Percentiles rank a stretch among this genome's conserved stretches.
Evolutionary conservation across 2,329 filamentous ascomycete genomes (phyloP).

Genomic region (Sclerotinia spermophila): DNA sequence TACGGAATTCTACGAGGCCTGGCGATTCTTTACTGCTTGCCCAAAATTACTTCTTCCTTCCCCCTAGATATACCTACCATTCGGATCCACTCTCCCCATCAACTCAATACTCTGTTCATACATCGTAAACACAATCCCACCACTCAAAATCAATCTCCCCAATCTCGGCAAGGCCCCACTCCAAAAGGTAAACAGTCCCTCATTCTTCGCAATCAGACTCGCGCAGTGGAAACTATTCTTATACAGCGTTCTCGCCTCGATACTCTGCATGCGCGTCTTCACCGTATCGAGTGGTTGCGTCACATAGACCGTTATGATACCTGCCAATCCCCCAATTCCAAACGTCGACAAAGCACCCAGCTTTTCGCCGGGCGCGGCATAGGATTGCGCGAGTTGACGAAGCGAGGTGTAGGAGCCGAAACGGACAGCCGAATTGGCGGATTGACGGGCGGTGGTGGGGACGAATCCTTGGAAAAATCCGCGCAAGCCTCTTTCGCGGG

Average conservation of each 20-base stretch:
- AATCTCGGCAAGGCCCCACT: slow-evolving; percentile 85
- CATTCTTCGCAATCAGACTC: slow-evolving; percentile 77
- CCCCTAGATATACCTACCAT: slow-evolving; percentile 71
- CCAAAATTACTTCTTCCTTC: neutral
- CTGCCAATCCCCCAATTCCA: slow-evolving; percentile 82
- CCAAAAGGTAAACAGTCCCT: slow-evolving; percentile 90
- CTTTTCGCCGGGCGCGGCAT: slow-evolving; percentile 92
- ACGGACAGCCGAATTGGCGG: slow-evolving; percentile 87
- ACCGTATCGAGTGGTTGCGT: slow-evolving; percentile 81
- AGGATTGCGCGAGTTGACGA: slow-evolving; percentile 86
- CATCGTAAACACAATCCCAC: slow-evolving; percentile 97
- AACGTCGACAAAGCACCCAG: slow-evolving; percentile 85
- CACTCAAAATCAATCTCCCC: slow-evolving; percentile 81
- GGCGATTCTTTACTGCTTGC: neutral
- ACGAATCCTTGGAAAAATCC: slow-evolving; percentile 98
- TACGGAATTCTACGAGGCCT: slow-evolving; percentile 2
- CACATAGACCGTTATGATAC: slow-evolving; percentile 82
- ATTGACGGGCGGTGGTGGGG: slow-evolving; percentile 89
- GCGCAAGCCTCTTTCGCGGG: slow-evolving; percentile 77
- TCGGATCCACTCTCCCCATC: slow-evolving; percentile 75
- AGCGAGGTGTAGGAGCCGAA: slow-evolving; percentile 89
- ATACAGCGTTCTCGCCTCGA: slow-evolving; percentile 76
- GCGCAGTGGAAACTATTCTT: slow-evolving; percentile 86
- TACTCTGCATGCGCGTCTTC: slow-evolving; percentile 97
- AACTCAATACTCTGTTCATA: slow-evolving; percentile 96